phyloP scores from a whole-genome alignment of 352 stramenopile genomes.

The Phytopythium montanum region DNA sequence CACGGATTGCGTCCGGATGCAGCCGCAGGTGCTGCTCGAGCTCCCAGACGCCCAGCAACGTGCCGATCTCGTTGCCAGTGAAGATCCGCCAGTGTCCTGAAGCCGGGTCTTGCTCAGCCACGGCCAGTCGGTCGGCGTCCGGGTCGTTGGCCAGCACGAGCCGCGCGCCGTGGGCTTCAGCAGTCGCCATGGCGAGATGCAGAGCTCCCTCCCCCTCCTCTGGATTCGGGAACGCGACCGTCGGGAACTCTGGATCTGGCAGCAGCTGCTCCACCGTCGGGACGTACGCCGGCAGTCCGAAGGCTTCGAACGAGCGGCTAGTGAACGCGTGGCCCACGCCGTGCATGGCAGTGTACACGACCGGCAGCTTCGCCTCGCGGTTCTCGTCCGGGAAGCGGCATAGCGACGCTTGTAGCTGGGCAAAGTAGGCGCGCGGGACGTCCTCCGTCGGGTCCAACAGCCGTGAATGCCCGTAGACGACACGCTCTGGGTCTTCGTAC shows the following conservation, averaged over 20 bases:
- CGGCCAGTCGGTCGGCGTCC: slow-evolving; percentile 96
- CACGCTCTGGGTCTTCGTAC: slow-evolving; percentile 47
- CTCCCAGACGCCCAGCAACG: slow-evolving; percentile 93
- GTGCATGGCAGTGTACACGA: slow-evolving; percentile 98
- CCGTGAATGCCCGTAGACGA: slow-evolving; percentile 30
- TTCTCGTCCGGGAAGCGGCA: slow-evolving; percentile 76
- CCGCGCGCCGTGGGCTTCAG: slow-evolving; percentile 57
- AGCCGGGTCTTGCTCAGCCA: slow-evolving; percentile 87
- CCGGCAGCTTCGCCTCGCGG: slow-evolving; percentile 46
- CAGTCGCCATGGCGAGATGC: slow-evolving; percentile 89
- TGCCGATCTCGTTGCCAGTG: slow-evolving; percentile 97
- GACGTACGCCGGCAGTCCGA: slow-evolving; percentile 85
- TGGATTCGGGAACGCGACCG: slow-evolving; percentile 96
- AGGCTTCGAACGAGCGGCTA: slow-evolving; percentile 87
- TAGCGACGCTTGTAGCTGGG: slow-evolving; percentile 34
- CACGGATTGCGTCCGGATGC: slow-evolving; percentile 50
- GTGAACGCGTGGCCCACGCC: slow-evolving; percentile 95
- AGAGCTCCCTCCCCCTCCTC: slow-evolving; percentile 98
- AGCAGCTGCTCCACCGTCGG: slow-evolving; percentile 85
- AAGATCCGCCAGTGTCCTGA: slow-evolving; percentile 93
- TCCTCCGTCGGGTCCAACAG: slow-evolving; percentile 71
- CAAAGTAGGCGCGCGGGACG: slow-evolving; percentile 73
- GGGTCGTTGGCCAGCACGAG: slow-evolving; percentile 98
- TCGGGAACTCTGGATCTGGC: slow-evolving; percentile 96
- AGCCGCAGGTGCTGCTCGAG: slow-evolving; percentile 60